phyloP scores from a whole-genome alignment of 768 basidiomycete genomes.

The Xerocomellus dryophilus region DNA sequence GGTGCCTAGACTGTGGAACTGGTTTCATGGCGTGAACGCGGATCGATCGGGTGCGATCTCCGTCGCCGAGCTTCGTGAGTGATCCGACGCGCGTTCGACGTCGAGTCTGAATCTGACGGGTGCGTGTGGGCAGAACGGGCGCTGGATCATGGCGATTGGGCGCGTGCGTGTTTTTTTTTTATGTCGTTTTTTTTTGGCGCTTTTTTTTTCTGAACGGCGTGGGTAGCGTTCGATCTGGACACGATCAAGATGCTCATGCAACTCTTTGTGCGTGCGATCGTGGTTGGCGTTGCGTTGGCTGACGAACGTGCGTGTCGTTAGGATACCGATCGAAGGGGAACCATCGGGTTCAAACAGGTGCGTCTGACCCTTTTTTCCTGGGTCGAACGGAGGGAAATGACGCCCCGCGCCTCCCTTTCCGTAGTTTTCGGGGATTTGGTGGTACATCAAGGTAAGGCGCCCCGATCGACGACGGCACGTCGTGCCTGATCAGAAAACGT shows the following conservation, averaged over 20 bases:
- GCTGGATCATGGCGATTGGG: constrained; percentile 67
- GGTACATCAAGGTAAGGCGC: constrained; percentile 60
- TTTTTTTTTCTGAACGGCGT: not conserved
- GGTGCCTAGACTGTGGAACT: constrained; percentile 48
- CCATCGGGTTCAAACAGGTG: constrained; percentile 78
- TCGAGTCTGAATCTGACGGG: no score
- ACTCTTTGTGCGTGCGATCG: constrained; percentile 57
- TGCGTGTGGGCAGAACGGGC: constrained; percentile 41
- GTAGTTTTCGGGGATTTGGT: constrained; percentile 73
- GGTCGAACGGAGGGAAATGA: not conserved
- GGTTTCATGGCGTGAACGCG: constrained; percentile 68
- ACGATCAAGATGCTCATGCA: constrained; percentile 84
- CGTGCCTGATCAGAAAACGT: no score
- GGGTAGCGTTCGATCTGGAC: constrained; percentile 70
- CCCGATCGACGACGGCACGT: not conserved
- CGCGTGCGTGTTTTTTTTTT: constrained; percentile 47
- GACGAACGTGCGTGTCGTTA: constrained; percentile 10
- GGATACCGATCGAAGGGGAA: constrained; percentile 74
- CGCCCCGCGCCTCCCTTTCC: not conserved
- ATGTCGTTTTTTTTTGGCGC: not conserved
- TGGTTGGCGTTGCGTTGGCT: not conserved
- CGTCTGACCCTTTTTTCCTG: constrained; percentile 5
- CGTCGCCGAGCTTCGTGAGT: constrained; percentile 63
- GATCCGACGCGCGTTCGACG: constrained; percentile 6
- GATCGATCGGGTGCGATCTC: constrained; percentile 68